Percentiles rank a stretch among this genome's conserved stretches.
Conservation (phyloP, 768 basidiomycete species). For the Mycena leptocephala region DNA sequence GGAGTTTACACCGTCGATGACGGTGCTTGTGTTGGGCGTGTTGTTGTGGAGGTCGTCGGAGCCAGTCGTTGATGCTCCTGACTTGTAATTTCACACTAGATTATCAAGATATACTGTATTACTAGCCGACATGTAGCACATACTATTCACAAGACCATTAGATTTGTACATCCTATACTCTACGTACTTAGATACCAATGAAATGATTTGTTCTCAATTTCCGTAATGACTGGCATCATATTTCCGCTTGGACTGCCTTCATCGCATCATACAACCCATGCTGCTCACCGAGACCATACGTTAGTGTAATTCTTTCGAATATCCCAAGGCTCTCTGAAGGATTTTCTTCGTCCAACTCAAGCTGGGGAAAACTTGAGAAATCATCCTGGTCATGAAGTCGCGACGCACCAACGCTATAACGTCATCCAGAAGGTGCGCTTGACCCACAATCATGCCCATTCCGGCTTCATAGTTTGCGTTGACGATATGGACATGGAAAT, state of each 20-base stretch:
- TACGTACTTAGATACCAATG: not conserved
- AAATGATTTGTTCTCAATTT: not conserved
- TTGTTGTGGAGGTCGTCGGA: slow-evolving; percentile 70
- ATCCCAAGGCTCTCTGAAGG: slow-evolving; percentile 66
- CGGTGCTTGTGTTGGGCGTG: slow-evolving; percentile 68
- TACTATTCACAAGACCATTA: slow-evolving; percentile 26
- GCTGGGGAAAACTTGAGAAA: slow-evolving; percentile 35
- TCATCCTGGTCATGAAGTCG: not conserved
- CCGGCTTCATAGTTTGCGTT: slow-evolving; percentile 79
- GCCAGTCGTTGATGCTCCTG: slow-evolving; percentile 35
- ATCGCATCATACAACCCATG: slow-evolving; percentile 77
- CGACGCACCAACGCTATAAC: slow-evolving; percentile 84
- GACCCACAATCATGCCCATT: slow-evolving; percentile 87
- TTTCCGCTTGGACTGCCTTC: slow-evolving; percentile 52
- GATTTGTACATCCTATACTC: slow-evolving; percentile 32
- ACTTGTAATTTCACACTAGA: no score
- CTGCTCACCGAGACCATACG: slow-evolving; percentile 88
- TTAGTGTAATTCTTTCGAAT: slow-evolving; percentile 81
- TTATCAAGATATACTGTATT: slow-evolving; percentile 32
- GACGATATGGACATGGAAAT: slow-evolving; percentile 95
- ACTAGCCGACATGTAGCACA: slow-evolving; percentile 37
- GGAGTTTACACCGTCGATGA: slow-evolving; percentile 70
- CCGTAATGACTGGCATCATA: not conserved
- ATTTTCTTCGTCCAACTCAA: slow-evolving; percentile 71
- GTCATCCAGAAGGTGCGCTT: slow-evolving; percentile 95